A percentile compares a stretch with the other conserved stretches of the same genome.
Evolutionary conservation across 176 grass and related monocot species (phyloP).

Genomic region (Rhynchospora pubera): DNA sequence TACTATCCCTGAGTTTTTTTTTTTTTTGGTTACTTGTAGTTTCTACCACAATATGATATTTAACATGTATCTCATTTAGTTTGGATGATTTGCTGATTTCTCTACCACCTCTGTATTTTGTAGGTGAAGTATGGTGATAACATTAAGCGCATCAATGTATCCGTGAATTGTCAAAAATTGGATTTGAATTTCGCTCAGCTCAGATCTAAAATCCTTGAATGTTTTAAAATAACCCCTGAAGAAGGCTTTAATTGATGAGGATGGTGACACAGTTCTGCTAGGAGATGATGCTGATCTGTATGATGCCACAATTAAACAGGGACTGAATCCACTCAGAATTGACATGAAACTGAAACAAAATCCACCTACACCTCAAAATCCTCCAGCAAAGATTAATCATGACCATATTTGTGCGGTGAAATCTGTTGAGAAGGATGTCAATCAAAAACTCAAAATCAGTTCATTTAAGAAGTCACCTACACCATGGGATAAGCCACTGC

Average conservation of each 20-base stretch:
- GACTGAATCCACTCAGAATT: constrained; percentile 68
- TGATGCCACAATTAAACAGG: constrained; percentile 60
- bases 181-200: constrained; percentile 31
- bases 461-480: too few species aligned
- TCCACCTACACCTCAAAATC: too few species aligned
- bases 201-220: constrained; percentile 21
- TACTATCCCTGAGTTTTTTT: not conserved
- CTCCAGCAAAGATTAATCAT: too few species aligned
- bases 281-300: constrained; percentile 59
- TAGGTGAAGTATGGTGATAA: constrained; percentile 58
- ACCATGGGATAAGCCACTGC: too few species aligned
- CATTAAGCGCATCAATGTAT: constrained; percentile 52
- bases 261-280: constrained; percentile 56
- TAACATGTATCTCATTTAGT: not conserved
- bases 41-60: not conserved
- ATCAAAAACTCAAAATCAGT: constrained; percentile 19
- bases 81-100: not conserved
- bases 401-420: not conserved
- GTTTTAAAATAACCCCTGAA: constrained; percentile 49
- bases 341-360: constrained; percentile 44
- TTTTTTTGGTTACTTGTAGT: not conserved
- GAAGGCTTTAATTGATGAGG: constrained; percentile 51
- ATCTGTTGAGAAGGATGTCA: constrained; percentile 43
- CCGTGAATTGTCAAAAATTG: constrained; percentile 24
- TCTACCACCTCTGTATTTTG: constrained; percentile 19